Base-by-base conservation (phyloP, 495 filamentous ascomycete species). In the Xylaria flabelliformis region DNA sequence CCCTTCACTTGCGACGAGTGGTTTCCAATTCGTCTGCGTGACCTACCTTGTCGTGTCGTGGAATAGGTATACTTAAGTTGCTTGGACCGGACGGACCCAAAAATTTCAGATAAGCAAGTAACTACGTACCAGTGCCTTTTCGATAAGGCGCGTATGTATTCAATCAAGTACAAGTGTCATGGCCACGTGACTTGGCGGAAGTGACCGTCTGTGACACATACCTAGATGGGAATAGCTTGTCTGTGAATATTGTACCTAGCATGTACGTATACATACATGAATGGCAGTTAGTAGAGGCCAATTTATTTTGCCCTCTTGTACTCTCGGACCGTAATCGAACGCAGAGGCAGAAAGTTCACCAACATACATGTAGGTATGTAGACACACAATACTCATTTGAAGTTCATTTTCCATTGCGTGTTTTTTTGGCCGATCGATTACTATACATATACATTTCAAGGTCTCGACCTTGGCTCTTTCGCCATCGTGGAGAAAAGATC, bases 401-500 rank as follows among this genome's bases (percentile, higher is more conserved):
- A 56, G 24, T 13, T 8, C 53, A 0, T 56, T 32, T 29, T 32
- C 26, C 10, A 32, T 26, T 56, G 53, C 26, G 26, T 56, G 8
- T 61, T 39, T 29, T 61, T 39, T n/a, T n/a, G 58, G 34, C 34
- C 34, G 58, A n/a, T 39, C 34, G 58, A n/a, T 39, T 34, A 61
- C 32, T 61, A 61, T 61, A 61, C 34, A 39, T 61, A 61, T 61
- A 61, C 34, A 39, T n/a, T 61, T 36, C 32, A 61, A 39, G 34
- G 34, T 7, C 56, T 6, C 24, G 6, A 13, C 56, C 32, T 19
- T 19, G 56, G 36, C 36, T 6, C 36, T 39, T 39, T 6, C 9
- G 32, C 19, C 36, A 10, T 62, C 36, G 24, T 13, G 4, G 17
- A 39, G 34, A 26, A 44, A 21, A 29, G 8, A 39, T 32, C 39